phyloP scores from a whole-genome alignment of 164 flowering plant genomes.

The Tetrastigma voinierianum region DNA sequence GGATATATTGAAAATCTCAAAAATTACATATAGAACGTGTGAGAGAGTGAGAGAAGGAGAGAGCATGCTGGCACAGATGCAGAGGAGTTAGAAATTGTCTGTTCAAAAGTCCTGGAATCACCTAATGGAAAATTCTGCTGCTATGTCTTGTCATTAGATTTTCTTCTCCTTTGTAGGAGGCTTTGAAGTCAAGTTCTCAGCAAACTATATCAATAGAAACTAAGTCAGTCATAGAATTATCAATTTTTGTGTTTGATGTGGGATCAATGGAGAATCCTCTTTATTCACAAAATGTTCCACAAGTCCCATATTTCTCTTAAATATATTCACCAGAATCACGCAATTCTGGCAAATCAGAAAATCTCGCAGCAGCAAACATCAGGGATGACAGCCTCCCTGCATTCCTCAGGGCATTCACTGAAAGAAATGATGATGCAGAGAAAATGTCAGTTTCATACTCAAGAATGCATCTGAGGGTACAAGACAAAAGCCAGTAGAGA shows the following conservation, averaged over 20 bases:
- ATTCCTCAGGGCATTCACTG: conserved; percentile 88
- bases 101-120: conserved; percentile 53
- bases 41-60: background rate
- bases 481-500: background rate
- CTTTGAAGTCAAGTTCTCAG: conserved; percentile 42
- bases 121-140: conserved; percentile 49
- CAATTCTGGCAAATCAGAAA: conserved; percentile 88
- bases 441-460: background rate
- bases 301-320: conserved; percentile 72
- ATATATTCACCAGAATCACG: conserved; percentile 71
- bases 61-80: conserved; percentile 26
- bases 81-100: conserved; percentile 41
- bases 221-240: background rate
- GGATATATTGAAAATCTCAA: background rate
- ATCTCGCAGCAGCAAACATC: conserved; percentile 90
- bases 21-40: background rate
- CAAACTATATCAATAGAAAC: conserved; percentile 39
- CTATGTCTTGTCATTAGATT: conserved; percentile 46
- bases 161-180: conserved; percentile 45
- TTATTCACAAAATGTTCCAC: conserved; percentile 55
- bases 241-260: background rate
- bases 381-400: conserved; percentile 72
- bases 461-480: background rate
- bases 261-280: conserved; percentile 37
- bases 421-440: conserved; percentile 4